Evolutionary conservation across 305 asterid species (phyloP).

Genomic region (Petunia hybrid): DNA sequence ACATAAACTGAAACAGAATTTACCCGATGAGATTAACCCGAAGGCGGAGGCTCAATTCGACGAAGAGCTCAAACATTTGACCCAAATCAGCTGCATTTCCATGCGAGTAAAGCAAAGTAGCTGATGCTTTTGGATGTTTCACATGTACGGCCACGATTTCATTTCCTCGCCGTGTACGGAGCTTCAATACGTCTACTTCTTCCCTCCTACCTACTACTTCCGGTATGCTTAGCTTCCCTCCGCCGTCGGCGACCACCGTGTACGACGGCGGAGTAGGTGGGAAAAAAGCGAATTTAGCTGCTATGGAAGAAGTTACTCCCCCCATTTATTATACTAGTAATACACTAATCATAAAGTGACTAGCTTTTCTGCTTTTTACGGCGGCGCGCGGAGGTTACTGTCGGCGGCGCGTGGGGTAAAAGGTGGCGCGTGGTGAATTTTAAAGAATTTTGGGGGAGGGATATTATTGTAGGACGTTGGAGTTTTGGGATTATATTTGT

Average conservation of each 20-base stretch:
- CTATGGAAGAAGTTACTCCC: slow-evolving; percentile 96
- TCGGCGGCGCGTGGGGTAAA: background rate
- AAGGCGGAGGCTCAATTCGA: slow-evolving; percentile 88
- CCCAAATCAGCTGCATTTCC: slow-evolving; percentile 99
- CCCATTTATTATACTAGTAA: slow-evolving; percentile 57
- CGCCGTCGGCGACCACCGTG: slow-evolving; percentile 73
- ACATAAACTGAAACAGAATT: slow-evolving; percentile 16
- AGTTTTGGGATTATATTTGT: slow-evolving; percentile 24
- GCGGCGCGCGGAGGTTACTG: slow-evolving; percentile 18
- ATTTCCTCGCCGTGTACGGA: slow-evolving; percentile 90
- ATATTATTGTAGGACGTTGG: slow-evolving; percentile 34
- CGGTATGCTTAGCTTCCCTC: slow-evolving; percentile 67
- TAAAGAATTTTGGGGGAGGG: background rate
- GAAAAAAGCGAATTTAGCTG: slow-evolving; percentile 96
- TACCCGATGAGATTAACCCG: slow-evolving; percentile 93
- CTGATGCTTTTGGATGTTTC: slow-evolving; percentile 81
- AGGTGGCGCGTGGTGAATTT: slow-evolving; percentile 55
- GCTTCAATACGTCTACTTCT: slow-evolving; percentile 77
- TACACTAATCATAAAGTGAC: slow-evolving; percentile 28
- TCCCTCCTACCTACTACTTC: slow-evolving; percentile 84
- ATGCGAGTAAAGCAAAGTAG: slow-evolving; percentile 91
- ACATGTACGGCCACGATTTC: slow-evolving; percentile 88
- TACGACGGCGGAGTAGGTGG: slow-evolving; percentile 97
- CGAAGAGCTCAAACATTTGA: slow-evolving; percentile 98
- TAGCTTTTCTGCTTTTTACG: background rate